A percentile compares a stretch with the other conserved stretches of the same genome.
Evolutionary conservation across 1,139 yeast genomes (phyloP).

Genomic region (Sugiyamaella neomexicana): DNA sequence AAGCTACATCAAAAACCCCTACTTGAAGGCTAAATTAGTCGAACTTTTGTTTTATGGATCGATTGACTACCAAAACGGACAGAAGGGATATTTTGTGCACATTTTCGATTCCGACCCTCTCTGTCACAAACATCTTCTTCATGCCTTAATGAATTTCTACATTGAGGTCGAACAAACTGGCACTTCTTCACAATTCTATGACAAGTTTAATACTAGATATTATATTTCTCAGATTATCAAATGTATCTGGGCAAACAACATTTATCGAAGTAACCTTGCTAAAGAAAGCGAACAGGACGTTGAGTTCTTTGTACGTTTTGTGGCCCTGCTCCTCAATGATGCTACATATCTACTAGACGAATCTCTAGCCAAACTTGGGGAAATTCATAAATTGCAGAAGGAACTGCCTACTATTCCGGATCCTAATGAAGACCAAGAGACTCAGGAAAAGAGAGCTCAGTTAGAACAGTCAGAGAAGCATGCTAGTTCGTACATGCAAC

Average conservation of each 20-base stretch:
- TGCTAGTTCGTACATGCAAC: slow-evolving; percentile 79
- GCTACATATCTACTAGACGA: slow-evolving; percentile 91
- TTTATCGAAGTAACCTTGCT: slow-evolving; percentile 66
- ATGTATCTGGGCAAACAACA: slow-evolving; percentile 73
- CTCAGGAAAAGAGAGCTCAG: slow-evolving; percentile 55
- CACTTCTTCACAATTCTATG: slow-evolving; percentile 91
- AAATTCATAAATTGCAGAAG: slow-evolving; percentile 71
- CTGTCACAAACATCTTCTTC: slow-evolving; percentile 66
- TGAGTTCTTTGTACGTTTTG: slow-evolving; percentile 84
- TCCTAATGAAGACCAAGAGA: slow-evolving; percentile 24
- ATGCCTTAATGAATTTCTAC: slow-evolving; percentile 82
- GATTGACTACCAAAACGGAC: slow-evolving; percentile 48
- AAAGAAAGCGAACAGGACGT: slow-evolving; percentile 61
- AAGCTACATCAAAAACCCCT: slow-evolving; percentile 86
- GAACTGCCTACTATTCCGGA: slow-evolving; percentile 42
- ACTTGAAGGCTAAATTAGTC: slow-evolving; percentile 79
- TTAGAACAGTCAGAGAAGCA: slow-evolving; percentile 66
- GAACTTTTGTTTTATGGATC: slow-evolving; percentile 81
- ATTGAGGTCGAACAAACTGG: slow-evolving; percentile 97
- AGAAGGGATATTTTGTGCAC: slow-evolving; percentile 68
- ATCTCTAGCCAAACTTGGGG: slow-evolving; percentile 73
- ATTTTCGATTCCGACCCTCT: slow-evolving; percentile 64
- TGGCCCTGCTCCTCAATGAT: slow-evolving; percentile 93
- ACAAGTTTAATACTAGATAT: slow-evolving; percentile 87
- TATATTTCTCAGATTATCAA: slow-evolving; percentile 82